Evolutionary conservation across 1,139 yeast genomes (phyloP).

Genomic region (Candida smagusa): DNA sequence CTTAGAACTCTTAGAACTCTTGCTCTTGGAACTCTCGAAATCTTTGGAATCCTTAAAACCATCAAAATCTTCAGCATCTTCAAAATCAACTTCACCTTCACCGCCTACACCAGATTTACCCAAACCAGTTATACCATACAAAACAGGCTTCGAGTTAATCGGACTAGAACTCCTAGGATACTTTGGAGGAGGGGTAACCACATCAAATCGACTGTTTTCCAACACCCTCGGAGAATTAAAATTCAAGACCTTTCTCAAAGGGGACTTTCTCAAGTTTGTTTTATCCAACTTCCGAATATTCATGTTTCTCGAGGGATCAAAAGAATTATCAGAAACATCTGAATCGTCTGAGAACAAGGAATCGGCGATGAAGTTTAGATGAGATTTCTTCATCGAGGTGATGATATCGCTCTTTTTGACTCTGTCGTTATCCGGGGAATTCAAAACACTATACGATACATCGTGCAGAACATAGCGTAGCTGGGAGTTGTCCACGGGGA

Average conservation of each 20-base stretch:
- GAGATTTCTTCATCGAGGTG: conserved; percentile 7
- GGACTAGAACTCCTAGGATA: too few relatives aligned
- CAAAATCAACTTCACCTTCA: background rate
- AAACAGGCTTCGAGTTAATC: too few relatives aligned
- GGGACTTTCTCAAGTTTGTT: conserved; percentile 1
- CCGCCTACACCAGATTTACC: background rate
- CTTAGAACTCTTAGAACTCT: too few relatives aligned
- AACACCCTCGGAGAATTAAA: too few relatives aligned
- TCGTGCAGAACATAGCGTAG: too few relatives aligned
- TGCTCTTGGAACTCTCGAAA: too few relatives aligned
- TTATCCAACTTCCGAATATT: conserved; percentile 6
- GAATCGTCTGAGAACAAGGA: conserved; percentile 14
- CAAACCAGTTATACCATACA: background rate
- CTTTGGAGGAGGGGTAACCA: too few relatives aligned
- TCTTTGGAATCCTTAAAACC: background rate
- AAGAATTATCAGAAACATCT: conserved; percentile 13
- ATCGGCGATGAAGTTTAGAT: conserved; percentile 10
- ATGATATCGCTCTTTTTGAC: conserved; percentile 11
- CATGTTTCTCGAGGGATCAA: conserved; percentile 10
- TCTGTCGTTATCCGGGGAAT: background rate
- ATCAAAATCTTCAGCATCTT: conserved; percentile 1
- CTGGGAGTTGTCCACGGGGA: background rate
- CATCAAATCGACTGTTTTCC: too few relatives aligned
- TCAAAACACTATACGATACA: too few relatives aligned
- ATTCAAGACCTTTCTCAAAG: conserved; percentile 1